Evolutionary conservation across 306 rosid genomes (phyloP), one percentile per base, ranked within the genome.

Genomic region (Senna tora): DNA sequence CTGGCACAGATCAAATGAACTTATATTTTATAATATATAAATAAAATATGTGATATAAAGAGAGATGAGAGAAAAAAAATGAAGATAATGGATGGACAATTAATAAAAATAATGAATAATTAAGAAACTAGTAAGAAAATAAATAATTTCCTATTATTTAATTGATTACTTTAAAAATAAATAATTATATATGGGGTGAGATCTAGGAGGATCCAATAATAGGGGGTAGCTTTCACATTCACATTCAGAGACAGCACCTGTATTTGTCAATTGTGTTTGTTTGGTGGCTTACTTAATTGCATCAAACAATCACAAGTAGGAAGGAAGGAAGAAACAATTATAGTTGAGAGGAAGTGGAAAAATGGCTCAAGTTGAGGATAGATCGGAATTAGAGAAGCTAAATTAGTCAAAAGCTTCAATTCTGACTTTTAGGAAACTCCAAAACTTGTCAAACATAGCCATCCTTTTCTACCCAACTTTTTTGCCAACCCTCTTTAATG

Each of bases 331-430:
- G n/a, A n/a, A n/a, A n/a, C n/a, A n/a, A n/a, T 25, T 3, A 21
- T 60, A 60, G 53, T 76, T 75, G 63, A 39, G 63, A 39, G 70
- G 69, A 66, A 57, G 80, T 62, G 50, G 46, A 1, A 36, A 14
- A 4, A 46, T 42, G 71, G 54, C 6, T 25, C 62, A 47, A 65
- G 77, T 68, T 73, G 77, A 9, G 49, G 52, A 50, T 49, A 39
- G 19, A 58, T 36, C 5, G 20, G 46, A 15, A 59, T 43, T 78
- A 59, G 50, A 79, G 73, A 54, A 75, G 79, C 75, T 81, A 79
- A 83, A 79, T n/a, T n/a, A n/a, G 79, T 79, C 84, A 79, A 83
- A 83, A 72, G 74, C 47, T 72, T 66, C 72, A 67, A 55, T 55
- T 38, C 15, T 15, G 8, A 71, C 39, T 16, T 64, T 67, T 62